Evolutionary conservation across 1,284 basidiomycete genomes (phyloP).

Genomic region (Marasmius sp.): DNA sequence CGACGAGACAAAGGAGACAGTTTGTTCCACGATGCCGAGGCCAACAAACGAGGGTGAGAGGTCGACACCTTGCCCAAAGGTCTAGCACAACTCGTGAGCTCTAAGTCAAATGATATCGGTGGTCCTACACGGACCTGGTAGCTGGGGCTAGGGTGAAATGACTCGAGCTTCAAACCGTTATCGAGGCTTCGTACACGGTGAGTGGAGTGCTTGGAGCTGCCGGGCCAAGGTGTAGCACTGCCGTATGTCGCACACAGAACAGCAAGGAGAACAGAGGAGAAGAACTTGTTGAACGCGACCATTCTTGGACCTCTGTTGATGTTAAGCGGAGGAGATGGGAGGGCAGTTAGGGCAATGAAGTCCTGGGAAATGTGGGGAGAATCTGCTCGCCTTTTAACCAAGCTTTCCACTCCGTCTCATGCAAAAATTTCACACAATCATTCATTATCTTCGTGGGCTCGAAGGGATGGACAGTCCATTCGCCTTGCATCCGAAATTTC

Average conservation of each 20-base stretch:
- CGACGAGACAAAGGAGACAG: conserved; percentile 34
- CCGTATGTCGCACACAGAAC: conserved; percentile 18
- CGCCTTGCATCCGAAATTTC: too few relatives aligned
- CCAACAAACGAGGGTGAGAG: conserved; percentile 31
- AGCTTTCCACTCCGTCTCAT: too few relatives aligned
- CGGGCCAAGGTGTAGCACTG: conserved; percentile 17
- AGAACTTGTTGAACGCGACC: conserved; percentile 21
- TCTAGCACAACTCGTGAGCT: conserved; percentile 24
- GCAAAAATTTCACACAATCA: neutral
- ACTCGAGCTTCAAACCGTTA: conserved; percentile 31
- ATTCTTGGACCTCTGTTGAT: neutral
- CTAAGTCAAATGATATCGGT: neutral
- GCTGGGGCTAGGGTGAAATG: conserved; percentile 39
- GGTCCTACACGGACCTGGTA: conserved; percentile 32
- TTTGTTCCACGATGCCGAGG: conserved; percentile 28
- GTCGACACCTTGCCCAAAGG: conserved; percentile 42
- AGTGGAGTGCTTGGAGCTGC: conserved; percentile 3
- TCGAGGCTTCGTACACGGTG: conserved; percentile 29
- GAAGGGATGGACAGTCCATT: too few relatives aligned
- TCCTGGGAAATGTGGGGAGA: neutral
- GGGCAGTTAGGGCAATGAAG: neutral
- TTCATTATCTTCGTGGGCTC: neutral
- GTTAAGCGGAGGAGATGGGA: neutral
- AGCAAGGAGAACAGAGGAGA: conserved; percentile 20
- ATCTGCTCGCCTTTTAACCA: neutral